Base-by-base conservation (phyloP, 2,329 filamentous ascomycete species). In the Diaporthe nobilis region DNA sequence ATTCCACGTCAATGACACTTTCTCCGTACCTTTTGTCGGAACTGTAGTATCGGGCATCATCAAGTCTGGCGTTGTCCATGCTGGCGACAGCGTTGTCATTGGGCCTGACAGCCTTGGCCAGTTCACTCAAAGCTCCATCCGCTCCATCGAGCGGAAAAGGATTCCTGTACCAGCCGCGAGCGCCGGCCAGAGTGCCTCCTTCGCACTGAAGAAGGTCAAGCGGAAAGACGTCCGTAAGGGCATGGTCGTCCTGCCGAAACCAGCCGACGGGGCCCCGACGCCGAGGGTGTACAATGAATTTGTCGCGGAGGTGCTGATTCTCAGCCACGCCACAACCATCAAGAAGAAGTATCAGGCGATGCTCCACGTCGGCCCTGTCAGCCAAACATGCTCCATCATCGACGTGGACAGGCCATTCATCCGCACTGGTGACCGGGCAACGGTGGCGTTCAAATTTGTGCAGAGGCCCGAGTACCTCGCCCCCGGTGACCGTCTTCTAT, bases 321-420 rank as follows among this genome's bases (percentile, higher is more conserved):
- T 99, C 9, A 97, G 94, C 5, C 97, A 99, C 81, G 95, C 96
- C 0, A 99, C 97, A 0, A 99, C 97, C 58, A 99, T 99, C 84
- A 97, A 98, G 84, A 95, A 93, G 0, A 96, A 95, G 81, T 99
- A 99, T 79, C 97, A 99, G 86, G 97, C 97, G 0, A 99, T 98
- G 96, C 89, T 99, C 31, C 97, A 99, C 80, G 96, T 99, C 6
- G 97, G 97, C 0, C 94, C 97, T 0, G 94, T 99, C 58, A 95
- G 94, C 55, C 97, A 99, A 85, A 99, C 97, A 0, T 99, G 97
- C 82, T 93, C 95, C 15, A 98, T 99, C 82, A 98, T 99, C 81
- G 97, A 98, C 81, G 97, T 99, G 79, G 97, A 99, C 82, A 92
- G 96, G n/a, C 94, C 94, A 37, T 97, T 96, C 81, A 98, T 99